Percentiles rank a stretch among this genome's conserved stretches.
Evolutionary conservation across 495 filamentous ascomycete genomes (phyloP).

Genomic region (Hyaloscypha variabilis): DNA sequence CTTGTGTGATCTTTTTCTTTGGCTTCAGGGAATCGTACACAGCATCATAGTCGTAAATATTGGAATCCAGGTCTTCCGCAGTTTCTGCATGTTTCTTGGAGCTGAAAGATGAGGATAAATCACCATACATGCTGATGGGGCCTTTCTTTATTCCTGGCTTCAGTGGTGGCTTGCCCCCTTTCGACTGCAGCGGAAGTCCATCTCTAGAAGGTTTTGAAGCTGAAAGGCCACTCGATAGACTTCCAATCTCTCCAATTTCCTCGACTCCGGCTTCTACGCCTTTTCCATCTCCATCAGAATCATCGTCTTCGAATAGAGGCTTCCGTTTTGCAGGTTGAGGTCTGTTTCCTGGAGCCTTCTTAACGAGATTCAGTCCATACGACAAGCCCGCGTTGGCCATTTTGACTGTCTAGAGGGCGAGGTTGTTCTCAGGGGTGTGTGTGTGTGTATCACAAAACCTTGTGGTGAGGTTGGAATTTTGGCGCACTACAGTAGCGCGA

Average conservation of each 20-base stretch:
- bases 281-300: conserved; percentile 46
- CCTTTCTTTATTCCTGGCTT: conserved; percentile 30
- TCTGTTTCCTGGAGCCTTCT: conserved; percentile 36
- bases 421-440: too few species aligned
- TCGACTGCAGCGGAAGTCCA: background rate
- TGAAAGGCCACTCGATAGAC: conserved; percentile 1
- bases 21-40: conserved; percentile 68
- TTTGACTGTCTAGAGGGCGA: too few species aligned
- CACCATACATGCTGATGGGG: conserved; percentile 48
- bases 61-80: conserved; percentile 62
- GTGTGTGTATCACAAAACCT: too few species aligned
- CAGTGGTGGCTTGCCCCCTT: conserved; percentile 34
- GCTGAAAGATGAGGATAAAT: conserved; percentile 55
- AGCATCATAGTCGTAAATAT: conserved; percentile 77
- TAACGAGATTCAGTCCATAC: conserved; percentile 62
- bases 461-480: conserved; percentile 5
- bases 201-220: conserved; percentile 13
- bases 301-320: conserved; percentile 54
- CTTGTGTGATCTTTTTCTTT: conserved; percentile 30
- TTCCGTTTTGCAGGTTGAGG: conserved; percentile 46
- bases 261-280: conserved; percentile 20
- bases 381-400: conserved; percentile 43
- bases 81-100: conserved; percentile 58
- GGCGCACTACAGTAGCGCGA: conserved; percentile 6
- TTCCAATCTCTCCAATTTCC: conserved; percentile 35